phyloP scores from a whole-genome alignment of 2,329 filamentous ascomycete genomes.

The Samsoniella hepiali region DNA sequence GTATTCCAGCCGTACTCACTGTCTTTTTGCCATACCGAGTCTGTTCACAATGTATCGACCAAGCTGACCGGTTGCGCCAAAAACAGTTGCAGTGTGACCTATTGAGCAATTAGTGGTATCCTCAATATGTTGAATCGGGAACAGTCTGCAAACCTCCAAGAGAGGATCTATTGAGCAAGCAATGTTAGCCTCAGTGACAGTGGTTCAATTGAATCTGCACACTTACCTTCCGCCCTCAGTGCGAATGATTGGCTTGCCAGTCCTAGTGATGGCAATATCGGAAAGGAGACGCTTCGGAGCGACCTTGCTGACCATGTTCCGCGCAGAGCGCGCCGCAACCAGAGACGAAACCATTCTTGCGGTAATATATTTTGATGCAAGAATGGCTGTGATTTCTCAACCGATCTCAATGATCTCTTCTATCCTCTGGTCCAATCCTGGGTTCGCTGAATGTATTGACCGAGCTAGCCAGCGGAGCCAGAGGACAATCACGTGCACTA shows the following conservation, averaged over 20 bases:
- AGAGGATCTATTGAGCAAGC: slow-evolving; percentile 61
- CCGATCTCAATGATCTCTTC: neutral
- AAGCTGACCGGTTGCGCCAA: slow-evolving; percentile 93
- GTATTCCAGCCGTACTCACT: neutral
- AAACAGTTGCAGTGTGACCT: slow-evolving; percentile 96
- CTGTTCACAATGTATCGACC: slow-evolving; percentile 97
- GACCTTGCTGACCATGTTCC: slow-evolving; percentile 44
- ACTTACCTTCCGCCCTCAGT: slow-evolving; percentile 83
- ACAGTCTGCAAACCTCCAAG: slow-evolving; percentile 66
- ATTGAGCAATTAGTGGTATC: slow-evolving; percentile 30
- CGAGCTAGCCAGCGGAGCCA: neutral
- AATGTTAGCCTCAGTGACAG: slow-evolving; percentile 27
- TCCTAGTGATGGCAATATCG: slow-evolving; percentile 90
- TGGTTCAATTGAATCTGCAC: slow-evolving; percentile 24
- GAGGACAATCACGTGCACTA: neutral
- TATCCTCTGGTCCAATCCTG: neutral
- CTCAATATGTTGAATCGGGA: slow-evolving; percentile 19
- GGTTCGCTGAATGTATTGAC: slow-evolving; percentile 11
- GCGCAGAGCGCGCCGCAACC: slow-evolving; percentile 53
- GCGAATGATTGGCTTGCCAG: slow-evolving; percentile 91
- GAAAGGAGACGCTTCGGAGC: slow-evolving; percentile 57
- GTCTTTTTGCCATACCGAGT: slow-evolving; percentile 55
- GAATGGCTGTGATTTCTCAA: slow-evolving; percentile 26
- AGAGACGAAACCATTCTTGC: slow-evolving; percentile 56
- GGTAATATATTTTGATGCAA: slow-evolving; percentile 27